phyloP scores from a whole-genome alignment of 352 stramenopile genomes.

The Globisporangium mamillatum region DNA sequence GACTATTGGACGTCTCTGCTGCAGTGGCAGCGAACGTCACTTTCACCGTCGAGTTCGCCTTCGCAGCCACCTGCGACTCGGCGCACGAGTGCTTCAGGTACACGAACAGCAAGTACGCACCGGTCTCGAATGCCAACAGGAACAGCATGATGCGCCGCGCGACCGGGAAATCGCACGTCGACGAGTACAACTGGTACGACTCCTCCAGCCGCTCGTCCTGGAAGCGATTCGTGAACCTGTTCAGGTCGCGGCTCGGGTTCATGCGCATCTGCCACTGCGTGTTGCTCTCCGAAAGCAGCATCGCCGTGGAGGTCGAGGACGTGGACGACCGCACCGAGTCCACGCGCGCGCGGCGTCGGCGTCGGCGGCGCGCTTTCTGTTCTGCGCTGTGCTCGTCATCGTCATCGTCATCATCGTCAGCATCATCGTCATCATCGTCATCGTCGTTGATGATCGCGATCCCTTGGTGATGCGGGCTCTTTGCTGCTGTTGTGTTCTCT shows the following conservation, averaged over 20 bases:
- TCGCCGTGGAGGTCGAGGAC: constrained; percentile 11
- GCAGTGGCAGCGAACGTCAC: background rate
- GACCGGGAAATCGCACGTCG: constrained; percentile 60
- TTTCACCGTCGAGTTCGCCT: background rate
- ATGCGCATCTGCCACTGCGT: constrained; percentile 32
- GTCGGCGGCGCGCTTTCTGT: background rate
- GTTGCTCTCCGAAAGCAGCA: constrained; percentile 14
- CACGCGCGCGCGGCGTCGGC: constrained; percentile 6
- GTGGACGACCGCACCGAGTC: constrained; percentile 3
- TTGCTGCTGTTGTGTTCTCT: background rate
- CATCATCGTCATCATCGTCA: constrained; percentile 12
- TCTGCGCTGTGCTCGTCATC: background rate
- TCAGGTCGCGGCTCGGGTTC: constrained; percentile 51
- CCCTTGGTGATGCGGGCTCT: constrained; percentile 8
- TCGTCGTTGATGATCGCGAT: constrained; percentile 11
- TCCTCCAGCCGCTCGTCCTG: constrained; percentile 66
- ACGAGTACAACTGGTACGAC: constrained; percentile 80
- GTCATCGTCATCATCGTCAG: constrained; percentile 8
- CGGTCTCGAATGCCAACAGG: constrained; percentile 52
- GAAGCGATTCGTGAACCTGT: constrained; percentile 66
- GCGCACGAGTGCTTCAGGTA: constrained; percentile 35
- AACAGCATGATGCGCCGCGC: constrained; percentile 58
- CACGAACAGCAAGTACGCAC: constrained; percentile 52
- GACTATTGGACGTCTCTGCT: background rate
- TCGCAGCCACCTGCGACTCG: constrained; percentile 16